These are phyloP conservation scores for Penicillium italicum DNA, from an alignment of 2,329 filamentous ascomycete genomes.

Conservation along the genomic window DNA sequence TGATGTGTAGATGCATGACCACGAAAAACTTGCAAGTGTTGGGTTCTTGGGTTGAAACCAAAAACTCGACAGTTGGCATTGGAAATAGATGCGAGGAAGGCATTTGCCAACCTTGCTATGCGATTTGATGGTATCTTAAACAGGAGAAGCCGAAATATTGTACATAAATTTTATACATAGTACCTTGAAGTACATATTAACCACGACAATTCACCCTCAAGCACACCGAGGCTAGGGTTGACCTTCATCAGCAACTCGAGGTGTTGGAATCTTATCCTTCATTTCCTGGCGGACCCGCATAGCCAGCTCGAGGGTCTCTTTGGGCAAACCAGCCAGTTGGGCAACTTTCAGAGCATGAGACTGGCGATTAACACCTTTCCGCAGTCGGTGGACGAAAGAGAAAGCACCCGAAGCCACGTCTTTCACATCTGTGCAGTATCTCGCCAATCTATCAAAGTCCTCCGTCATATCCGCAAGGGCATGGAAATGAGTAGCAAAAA, in stretches of 20 bases:
- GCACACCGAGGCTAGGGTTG: neutral
- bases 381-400: constrained; percentile 79
- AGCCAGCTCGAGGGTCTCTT: constrained; percentile 67
- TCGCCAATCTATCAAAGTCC: constrained; percentile 58
- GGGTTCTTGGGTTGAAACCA: neutral
- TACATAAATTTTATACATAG: constrained; percentile 9
- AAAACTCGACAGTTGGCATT: neutral
- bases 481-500: constrained; percentile 98
- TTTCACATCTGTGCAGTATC: constrained; percentile 85
- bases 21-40: neutral
- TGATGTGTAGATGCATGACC: neutral
- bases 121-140: neutral
- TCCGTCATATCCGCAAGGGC: constrained; percentile 71
- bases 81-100: neutral
- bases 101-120: neutral
- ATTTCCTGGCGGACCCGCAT: constrained; percentile 51
- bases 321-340: constrained; percentile 74
- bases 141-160: neutral
- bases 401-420: constrained; percentile 70
- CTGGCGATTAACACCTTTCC: constrained; percentile 74
- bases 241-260: neutral
- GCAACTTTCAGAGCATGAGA: constrained; percentile 97
- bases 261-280: neutral
- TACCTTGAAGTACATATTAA: neutral
- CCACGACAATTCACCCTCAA: neutral